These are phyloP conservation scores for Eimeria falciformis DNA, from an alignment of 169 alveolate genomes.

Conservation along the genomic window DNA sequence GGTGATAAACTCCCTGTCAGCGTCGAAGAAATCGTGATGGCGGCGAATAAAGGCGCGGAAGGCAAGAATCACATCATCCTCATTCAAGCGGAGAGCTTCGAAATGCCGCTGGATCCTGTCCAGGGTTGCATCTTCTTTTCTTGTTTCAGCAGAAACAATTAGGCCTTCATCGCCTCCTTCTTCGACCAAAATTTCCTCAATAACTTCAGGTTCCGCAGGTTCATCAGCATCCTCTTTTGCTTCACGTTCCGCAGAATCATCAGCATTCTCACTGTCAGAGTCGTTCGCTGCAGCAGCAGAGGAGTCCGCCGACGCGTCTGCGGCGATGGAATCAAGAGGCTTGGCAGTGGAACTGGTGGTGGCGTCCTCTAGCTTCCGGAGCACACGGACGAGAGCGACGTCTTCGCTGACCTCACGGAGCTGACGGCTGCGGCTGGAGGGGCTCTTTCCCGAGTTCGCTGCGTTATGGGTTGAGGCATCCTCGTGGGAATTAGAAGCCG, in stretches of 20 bases:
- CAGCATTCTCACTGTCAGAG: background rate
- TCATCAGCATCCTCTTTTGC: background rate
- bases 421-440: conserved; percentile 19
- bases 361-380: conserved; percentile 17
- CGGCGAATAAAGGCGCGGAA: background rate
- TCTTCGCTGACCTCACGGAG: background rate
- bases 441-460: background rate
- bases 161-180: background rate
- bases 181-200: background rate
- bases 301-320: background rate
- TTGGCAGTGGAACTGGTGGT: background rate
- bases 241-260: background rate
- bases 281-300: background rate
- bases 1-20: background rate
- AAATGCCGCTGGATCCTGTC: conserved; percentile 6
- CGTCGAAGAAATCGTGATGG: background rate
- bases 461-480: background rate
- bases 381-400: conserved; percentile 3
- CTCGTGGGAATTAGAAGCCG: conserved; percentile 7
- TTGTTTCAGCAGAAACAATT: background rate
- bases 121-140: conserved; percentile 4
- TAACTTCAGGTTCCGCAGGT: conserved; percentile 12
- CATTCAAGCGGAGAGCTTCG: background rate
- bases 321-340: background rate
- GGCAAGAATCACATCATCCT: conserved; percentile 1